These are phyloP conservation scores for Cocos nucifera DNA, from an alignment of 176 grass and related monocot species.

Conservation along the genomic window DNA sequence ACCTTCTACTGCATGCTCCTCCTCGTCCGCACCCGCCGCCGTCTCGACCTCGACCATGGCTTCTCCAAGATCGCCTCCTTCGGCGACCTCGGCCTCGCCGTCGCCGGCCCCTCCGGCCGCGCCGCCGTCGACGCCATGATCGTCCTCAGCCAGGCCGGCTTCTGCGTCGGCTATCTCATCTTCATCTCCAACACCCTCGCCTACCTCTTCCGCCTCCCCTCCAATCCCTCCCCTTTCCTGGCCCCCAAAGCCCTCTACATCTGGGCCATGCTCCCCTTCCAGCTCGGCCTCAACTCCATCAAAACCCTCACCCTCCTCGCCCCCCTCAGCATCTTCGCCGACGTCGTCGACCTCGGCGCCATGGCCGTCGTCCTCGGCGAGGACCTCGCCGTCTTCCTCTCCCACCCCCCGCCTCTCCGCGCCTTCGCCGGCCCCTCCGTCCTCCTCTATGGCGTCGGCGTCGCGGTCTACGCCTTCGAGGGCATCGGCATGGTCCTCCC, in stretches of 20 bases:
- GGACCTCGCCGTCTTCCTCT: slow-evolving; percentile 42
- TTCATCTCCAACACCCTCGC: slow-evolving; percentile 80
- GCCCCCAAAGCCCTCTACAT: slow-evolving; percentile 65
- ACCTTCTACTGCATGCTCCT: slow-evolving; percentile 98
- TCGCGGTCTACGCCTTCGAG: slow-evolving; percentile 95
- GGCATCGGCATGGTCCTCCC: slow-evolving; percentile 91
- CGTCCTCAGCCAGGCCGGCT: slow-evolving; percentile 88
- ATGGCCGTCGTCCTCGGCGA: slow-evolving; percentile 88
- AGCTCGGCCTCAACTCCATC: slow-evolving; percentile 91
- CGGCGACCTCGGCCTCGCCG: slow-evolving; percentile 67
- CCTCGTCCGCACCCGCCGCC: slow-evolving; percentile 55
- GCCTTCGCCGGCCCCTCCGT: slow-evolving; percentile 45
- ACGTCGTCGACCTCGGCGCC: slow-evolving; percentile 81
- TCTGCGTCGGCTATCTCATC: slow-evolving; percentile 90
- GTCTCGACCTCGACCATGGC: slow-evolving; percentile 26
- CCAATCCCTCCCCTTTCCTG: slow-evolving; percentile 27
- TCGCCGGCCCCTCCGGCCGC: slow-evolving; percentile 45
- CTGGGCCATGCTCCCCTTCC: slow-evolving; percentile 76
- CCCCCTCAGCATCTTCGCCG: slow-evolving; percentile 88
- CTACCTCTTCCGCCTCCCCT: slow-evolving; percentile 43
- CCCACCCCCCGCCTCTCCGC: slow-evolving; percentile 37
- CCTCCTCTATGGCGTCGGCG: slow-evolving; percentile 78
- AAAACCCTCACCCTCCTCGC: slow-evolving; percentile 88
- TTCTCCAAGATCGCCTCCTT: slow-evolving; percentile 64
- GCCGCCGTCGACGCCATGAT: slow-evolving; percentile 78